phyloP scores from a whole-genome alignment of 495 filamentous ascomycete genomes.

The Aspergillus asperescens region DNA sequence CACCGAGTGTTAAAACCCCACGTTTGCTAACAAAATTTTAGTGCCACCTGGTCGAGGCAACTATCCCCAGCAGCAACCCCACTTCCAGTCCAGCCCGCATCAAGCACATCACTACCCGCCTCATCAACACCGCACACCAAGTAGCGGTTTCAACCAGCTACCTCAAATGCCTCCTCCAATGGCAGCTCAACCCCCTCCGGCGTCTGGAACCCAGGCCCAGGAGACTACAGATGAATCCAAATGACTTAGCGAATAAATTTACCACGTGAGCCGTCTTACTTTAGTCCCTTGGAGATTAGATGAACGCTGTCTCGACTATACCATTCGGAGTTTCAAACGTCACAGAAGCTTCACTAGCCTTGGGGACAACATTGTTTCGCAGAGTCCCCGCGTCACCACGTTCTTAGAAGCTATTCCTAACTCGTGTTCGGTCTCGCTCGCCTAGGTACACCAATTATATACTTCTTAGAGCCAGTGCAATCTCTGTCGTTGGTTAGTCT shows the following conservation, averaged over 20 bases:
- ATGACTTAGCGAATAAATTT: slow-evolving; percentile 35
- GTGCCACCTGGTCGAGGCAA: slow-evolving; percentile 54
- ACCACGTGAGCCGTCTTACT: slow-evolving; percentile 5
- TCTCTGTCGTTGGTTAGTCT: slow-evolving; percentile 13
- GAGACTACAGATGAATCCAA: slow-evolving; percentile 52
- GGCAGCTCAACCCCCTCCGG: slow-evolving; percentile 36
- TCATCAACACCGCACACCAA: slow-evolving; percentile 54
- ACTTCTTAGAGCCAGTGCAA: slow-evolving; percentile 3
- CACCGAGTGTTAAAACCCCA: not conserved
- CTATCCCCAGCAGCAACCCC: slow-evolving; percentile 55
- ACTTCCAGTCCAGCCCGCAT: slow-evolving; percentile 60
- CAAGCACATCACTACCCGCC: slow-evolving; percentile 61
- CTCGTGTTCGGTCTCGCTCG: slow-evolving; percentile 10
- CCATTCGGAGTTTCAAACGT: not conserved
- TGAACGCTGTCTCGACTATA: not conserved
- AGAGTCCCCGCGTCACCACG: not conserved
- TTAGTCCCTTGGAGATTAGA: slow-evolving; percentile 2
- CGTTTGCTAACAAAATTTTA: slow-evolving; percentile 32
- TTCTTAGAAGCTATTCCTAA: slow-evolving; percentile 13
- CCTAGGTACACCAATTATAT: slow-evolving; percentile 7
- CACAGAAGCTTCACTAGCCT: not conserved
- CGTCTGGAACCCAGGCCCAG: slow-evolving; percentile 33
- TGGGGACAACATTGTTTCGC: slow-evolving; percentile 7
- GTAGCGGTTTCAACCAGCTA: slow-evolving; percentile 54
- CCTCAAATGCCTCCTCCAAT: slow-evolving; percentile 45